Evolutionary conservation across 768 basidiomycete species (phyloP).

Genomic region (Russula compacta): DNA sequence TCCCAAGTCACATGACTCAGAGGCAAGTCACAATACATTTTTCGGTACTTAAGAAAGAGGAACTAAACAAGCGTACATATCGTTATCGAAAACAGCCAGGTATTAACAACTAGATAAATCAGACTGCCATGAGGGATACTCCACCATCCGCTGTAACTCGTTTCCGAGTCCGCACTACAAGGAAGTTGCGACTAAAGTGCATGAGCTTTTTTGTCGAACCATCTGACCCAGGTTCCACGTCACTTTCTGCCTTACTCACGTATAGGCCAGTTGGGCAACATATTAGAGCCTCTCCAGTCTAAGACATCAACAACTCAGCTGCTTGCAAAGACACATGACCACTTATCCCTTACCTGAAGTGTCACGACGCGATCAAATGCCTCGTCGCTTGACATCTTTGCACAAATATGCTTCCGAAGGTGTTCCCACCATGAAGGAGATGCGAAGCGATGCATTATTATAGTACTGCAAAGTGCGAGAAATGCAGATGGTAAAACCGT

Average conservation of each 20-base stretch:
- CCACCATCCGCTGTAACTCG: conserved; percentile 60
- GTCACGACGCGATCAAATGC: conserved; percentile 59
- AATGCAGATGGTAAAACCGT: conserved; percentile 62
- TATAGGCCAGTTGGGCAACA: conserved; percentile 57
- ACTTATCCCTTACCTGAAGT: conserved; percentile 40
- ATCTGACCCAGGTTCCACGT: conserved; percentile 4
- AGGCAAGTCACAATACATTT: not conserved
- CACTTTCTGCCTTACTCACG: conserved; percentile 22
- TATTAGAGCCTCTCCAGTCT: conserved; percentile 68
- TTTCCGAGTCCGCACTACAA: conserved; percentile 52
- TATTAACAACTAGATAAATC: not conserved
- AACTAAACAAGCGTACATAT: not conserved
- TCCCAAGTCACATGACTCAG: conserved; percentile 5
- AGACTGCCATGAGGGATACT: conserved; percentile 41
- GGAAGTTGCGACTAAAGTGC: conserved; percentile 48
- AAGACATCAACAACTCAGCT: conserved; percentile 1
- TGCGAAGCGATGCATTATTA: conserved; percentile 65
- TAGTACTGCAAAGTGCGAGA: conserved; percentile 55
- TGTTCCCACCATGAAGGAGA: conserved; percentile 73
- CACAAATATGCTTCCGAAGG: conserved; percentile 55
- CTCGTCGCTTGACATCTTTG: conserved; percentile 47
- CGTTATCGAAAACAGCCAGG: not conserved
- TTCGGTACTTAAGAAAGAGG: not conserved
- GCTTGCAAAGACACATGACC: not conserved
- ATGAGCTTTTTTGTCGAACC: conserved; percentile 22